Conservation (phyloP, 1,284 basidiomycete genomes). For the Marasmius tenuissimus region DNA sequence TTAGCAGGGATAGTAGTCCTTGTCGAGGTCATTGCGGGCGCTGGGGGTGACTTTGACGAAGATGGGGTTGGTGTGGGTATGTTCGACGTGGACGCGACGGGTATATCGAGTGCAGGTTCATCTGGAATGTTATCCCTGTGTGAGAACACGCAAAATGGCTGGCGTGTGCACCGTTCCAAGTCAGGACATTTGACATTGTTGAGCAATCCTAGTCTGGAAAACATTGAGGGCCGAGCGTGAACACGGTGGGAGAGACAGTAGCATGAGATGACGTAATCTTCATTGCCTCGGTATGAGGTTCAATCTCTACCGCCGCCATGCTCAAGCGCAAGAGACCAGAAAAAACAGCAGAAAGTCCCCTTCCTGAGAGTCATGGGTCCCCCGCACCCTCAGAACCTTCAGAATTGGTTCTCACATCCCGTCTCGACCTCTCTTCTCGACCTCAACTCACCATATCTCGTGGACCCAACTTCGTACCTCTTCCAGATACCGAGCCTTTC, state of each 20-base stretch:
- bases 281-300: too few species aligned
- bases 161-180: background rate
- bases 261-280: too few species aligned
- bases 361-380: background rate
- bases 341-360: background rate
- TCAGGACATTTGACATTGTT: background rate
- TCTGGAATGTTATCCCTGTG: background rate
- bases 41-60: constrained; percentile 6
- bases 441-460: constrained; percentile 71
- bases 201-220: background rate
- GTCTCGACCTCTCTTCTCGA: constrained; percentile 62
- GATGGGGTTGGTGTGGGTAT: constrained; percentile 8
- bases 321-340: constrained; percentile 1
- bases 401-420: constrained; percentile 55
- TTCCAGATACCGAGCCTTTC: constrained; percentile 54
- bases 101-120: background rate
- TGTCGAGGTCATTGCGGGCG: background rate
- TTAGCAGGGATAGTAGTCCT: constrained; percentile 32
- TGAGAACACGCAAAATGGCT: background rate
- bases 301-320: background rate
- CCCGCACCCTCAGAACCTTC: constrained; percentile 16
- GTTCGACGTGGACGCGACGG: constrained; percentile 4
- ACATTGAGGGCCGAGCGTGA: background rate
- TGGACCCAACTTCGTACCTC: constrained; percentile 62
- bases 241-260: too few species aligned